These are phyloP conservation scores for Ophiocordyceps australis DNA, from an alignment of 2,329 filamentous ascomycete species.

Conservation along the genomic window DNA sequence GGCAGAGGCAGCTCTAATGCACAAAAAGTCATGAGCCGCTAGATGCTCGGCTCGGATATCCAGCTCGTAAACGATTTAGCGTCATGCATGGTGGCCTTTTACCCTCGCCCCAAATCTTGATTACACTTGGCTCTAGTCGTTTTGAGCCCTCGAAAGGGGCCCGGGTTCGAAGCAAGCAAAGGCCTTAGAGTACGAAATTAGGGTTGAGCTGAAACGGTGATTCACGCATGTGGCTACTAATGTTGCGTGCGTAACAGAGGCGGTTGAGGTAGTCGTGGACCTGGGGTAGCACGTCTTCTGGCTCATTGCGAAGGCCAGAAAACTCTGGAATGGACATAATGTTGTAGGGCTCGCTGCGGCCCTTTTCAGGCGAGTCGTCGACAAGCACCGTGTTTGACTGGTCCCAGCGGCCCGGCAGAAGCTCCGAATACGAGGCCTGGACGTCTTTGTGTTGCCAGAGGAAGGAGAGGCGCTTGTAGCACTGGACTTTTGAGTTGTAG, in stretches of 20 bases:
- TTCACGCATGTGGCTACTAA: constrained; percentile 40
- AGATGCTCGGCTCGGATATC: too few species aligned
- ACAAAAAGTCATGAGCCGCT: too few species aligned
- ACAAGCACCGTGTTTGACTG: constrained; percentile 80
- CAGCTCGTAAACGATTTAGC: too few species aligned
- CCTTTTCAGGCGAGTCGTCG: constrained; percentile 73
- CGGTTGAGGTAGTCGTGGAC: constrained; percentile 44
- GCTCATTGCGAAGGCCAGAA: constrained; percentile 22
- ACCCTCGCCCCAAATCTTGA: too few species aligned
- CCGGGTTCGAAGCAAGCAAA: too few species aligned
- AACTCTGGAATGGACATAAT: constrained; percentile 71
- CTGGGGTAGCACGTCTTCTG: constrained; percentile 28
- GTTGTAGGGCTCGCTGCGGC: constrained; percentile 66
- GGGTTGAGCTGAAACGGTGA: constrained; percentile 26
- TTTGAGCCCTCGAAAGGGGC: too few species aligned
- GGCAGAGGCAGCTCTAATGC: too few species aligned
- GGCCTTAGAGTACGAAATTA: too few species aligned
- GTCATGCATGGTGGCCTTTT: too few species aligned
- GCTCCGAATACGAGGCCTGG: constrained; percentile 23
- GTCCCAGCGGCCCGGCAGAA: constrained; percentile 37
- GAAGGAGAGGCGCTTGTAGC: constrained; percentile 67
- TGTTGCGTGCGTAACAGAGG: constrained; percentile 33
- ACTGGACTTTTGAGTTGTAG: constrained; percentile 57
- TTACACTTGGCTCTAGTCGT: too few species aligned
- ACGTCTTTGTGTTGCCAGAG: constrained; percentile 45